Percentiles rank a stretch among this genome's conserved stretches.
Evolutionary conservation across 2,329 filamentous ascomycete genomes (phyloP).

Genomic region (Taxawa tesnikishii): DNA sequence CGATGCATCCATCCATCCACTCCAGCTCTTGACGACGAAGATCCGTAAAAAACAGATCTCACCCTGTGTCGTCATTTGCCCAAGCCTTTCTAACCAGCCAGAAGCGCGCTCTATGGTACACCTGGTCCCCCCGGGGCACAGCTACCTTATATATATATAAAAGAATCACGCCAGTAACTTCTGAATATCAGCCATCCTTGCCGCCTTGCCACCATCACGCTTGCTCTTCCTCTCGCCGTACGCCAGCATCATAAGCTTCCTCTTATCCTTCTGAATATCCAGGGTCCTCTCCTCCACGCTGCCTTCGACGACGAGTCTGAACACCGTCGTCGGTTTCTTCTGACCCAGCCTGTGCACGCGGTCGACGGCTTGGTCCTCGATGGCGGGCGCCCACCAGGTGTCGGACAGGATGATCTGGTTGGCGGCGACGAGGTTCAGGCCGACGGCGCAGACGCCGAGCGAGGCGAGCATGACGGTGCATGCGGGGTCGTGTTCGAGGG

Average conservation of each 20-base stretch:
- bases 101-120: too few species aligned
- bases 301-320: slow-evolving; percentile 67
- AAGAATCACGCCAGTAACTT: slow-evolving; percentile 20
- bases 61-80: slow-evolving; percentile 1
- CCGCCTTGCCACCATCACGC: slow-evolving; percentile 39
- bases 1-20: too few species aligned
- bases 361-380: slow-evolving; percentile 85
- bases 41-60: not conserved
- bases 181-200: slow-evolving; percentile 29
- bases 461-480: slow-evolving; percentile 72
- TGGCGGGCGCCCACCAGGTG: slow-evolving; percentile 86
- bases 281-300: slow-evolving; percentile 74
- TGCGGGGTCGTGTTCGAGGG: slow-evolving; percentile 53
- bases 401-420: slow-evolving; percentile 77
- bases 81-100: too few species aligned
- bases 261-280: slow-evolving; percentile 66
- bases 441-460: slow-evolving; percentile 70
- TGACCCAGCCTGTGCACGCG: slow-evolving; percentile 80
- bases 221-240: slow-evolving; percentile 59
- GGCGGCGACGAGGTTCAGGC: slow-evolving; percentile 73
- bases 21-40: too few species aligned
- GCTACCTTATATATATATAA: not conserved
- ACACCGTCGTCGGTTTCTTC: slow-evolving; percentile 64
- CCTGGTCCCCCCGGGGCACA: too few species aligned
- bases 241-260: slow-evolving; percentile 62